Base-by-base conservation (phyloP, 2,329 filamentous ascomycete species). In the Diaporthe nobilis region DNA sequence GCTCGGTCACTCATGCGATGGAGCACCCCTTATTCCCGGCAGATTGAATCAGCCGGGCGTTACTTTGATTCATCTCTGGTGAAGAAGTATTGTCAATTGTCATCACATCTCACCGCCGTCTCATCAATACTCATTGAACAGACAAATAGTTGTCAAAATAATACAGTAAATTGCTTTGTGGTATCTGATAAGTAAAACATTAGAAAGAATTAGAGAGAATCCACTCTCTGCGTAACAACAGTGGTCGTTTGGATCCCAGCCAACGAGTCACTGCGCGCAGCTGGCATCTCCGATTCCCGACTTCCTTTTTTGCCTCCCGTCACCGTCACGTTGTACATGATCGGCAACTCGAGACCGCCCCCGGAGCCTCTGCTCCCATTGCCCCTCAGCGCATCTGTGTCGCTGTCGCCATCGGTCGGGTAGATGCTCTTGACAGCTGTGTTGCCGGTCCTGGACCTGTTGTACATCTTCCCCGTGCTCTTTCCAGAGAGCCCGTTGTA, bases 171-270 rank as follows among this genome's bases (percentile, higher is more conserved):
- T 55, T 70, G 49, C 65, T 65, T 49, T 31, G 39, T 63, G 71
- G 71, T 70, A 47, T 67, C 60, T 67, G 42, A n/a, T 17, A 58
- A 47, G 53, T 17, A 58, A 47, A 71, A 55, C 20, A 71, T 49
- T n/a, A 57, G 31, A 58, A 60, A 53, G 2, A 60, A 55, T 42
- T 76, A 74, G 22, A 73, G 67, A 47, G 67, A 75, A 31, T 74
- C 72, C 20, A 79, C 75, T n/a, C 77, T 74, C 65, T 79, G 78
- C 1, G 78, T 80, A n/a, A 80, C 77, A n/a, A 79, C 73, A 17
- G 78, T 80, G n/a, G 78, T 80, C 8, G 79, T 79, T 37, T 77
- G 75, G 22, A 80, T 80, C 39, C 79, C 71, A 13, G 51, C 28
- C 44, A 28, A 31, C 17, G 71, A 65, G 34, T 34, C 71, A 58